Evolutionary conservation across 352 stramenopile genomes (phyloP).

Genomic region (Phytopythium chamaehyphon): DNA sequence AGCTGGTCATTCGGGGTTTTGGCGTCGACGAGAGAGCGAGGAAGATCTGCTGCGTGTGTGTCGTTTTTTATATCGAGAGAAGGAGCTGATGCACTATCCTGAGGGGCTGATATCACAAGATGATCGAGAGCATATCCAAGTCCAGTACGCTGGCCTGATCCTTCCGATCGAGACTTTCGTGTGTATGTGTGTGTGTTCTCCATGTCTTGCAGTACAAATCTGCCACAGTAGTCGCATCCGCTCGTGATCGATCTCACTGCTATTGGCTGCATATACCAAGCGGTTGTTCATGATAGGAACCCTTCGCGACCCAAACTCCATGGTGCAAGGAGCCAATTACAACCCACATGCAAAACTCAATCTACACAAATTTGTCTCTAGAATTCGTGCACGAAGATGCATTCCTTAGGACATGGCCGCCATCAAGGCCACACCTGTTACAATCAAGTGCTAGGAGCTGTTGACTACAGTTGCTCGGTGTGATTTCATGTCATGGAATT

Average conservation of each 20-base stretch:
- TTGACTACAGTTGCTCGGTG: too few relatives aligned
- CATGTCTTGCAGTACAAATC: slow-evolving; percentile 69
- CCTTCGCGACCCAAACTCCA: slow-evolving; percentile 60
- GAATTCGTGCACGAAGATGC: too few relatives aligned
- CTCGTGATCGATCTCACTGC: slow-evolving; percentile 76
- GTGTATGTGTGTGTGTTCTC: slow-evolving; percentile 1
- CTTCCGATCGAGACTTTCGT: slow-evolving; percentile 21
- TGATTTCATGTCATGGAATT: too few relatives aligned
- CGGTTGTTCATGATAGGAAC: slow-evolving; percentile 90
- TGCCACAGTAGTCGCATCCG: slow-evolving; percentile 80
- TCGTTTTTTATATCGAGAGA: slow-evolving; percentile 10
- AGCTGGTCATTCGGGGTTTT: neutral
- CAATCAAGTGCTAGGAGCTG: too few relatives aligned
- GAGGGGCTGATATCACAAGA: slow-evolving; percentile 63
- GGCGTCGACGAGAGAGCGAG: slow-evolving; percentile 1
- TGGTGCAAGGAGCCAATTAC: slow-evolving; percentile 88
- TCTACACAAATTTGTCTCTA: neutral
- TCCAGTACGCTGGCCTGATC: slow-evolving; percentile 85
- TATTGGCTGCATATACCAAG: slow-evolving; percentile 85
- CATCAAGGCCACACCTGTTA: too few relatives aligned
- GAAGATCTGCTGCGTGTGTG: neutral
- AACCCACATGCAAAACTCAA: slow-evolving; percentile 47
- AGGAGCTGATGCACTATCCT: slow-evolving; percentile 82
- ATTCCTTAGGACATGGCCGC: too few relatives aligned
- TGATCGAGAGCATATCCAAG: slow-evolving; percentile 80